Base-by-base conservation (phyloP, 176 grass and related monocot genomes). In the Musa beccarii region DNA sequence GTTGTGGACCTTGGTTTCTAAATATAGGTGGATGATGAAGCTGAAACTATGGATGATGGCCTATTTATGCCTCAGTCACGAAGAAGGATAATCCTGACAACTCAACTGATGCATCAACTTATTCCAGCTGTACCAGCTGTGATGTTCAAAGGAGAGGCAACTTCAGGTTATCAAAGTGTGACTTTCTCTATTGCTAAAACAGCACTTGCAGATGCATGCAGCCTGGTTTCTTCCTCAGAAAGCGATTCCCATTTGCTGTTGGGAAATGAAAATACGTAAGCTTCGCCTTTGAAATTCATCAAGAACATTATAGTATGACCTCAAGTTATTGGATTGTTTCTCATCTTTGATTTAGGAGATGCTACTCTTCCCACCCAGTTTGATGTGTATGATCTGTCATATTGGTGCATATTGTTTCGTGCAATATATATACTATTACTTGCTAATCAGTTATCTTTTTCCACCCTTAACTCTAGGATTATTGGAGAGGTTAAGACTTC, bases 181-280 rank as follows among this genome's bases (percentile, higher is more conserved):
- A 68, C 68, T 12, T 86, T 78, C 25, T 66, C 49, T 86, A 59
- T 78, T 82, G 25, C 79, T 78, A 81, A 76, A 78, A 61, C 63
- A 52, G 57, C 68, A 61, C 76, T 86, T 73, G 79, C 54, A 74
- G 74, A 86, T 78, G 79, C 84, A n/a, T 86, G 84, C 61, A 78
- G 59, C 57, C 66, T 78, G 56, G 9, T 81, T 68, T 78, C 73
- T 77, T 78, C 13, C 49, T 49, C 78, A 54, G 64, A 3, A 73
- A 72, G 71, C 34, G 16, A 56, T 77, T 78, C 67, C 67, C 66
- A 52, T 51, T 21, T 68, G 16, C 65, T 66, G 21, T 49, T 50
- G 16, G 71, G 22, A 21, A 52, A 73, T 71, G 79, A 62, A 63
- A 54, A 73, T 56, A 68, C 54, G 84, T 81, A 68, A 81, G 68